These are phyloP conservation scores for Gossypium longicalyx DNA, from an alignment of 345 rosid genomes.

Conservation along the genomic window DNA sequence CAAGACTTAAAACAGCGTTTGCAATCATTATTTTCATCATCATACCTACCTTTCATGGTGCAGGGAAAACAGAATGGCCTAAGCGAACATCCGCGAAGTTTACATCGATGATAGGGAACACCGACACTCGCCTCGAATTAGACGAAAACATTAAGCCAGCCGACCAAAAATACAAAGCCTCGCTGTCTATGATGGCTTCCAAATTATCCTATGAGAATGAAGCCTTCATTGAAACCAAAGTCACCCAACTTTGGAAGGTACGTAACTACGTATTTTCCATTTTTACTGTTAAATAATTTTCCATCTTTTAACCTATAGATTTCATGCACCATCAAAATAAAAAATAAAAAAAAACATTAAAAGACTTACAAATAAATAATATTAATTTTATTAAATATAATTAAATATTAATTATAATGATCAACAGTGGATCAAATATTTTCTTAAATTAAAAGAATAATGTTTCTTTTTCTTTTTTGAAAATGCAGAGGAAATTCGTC, in stretches of 20 bases:
- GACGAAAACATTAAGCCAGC: constrained; percentile 26
- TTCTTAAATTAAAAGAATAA: not conserved
- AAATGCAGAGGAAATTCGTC: constrained; percentile 48
- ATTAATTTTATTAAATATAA: too few species aligned
- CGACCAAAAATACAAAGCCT: constrained; percentile 32
- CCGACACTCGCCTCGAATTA: constrained; percentile 41
- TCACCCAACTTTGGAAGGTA: constrained; percentile 45
- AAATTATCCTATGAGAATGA: constrained; percentile 51
- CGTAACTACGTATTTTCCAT: too few species aligned
- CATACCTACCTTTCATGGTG: not conserved
- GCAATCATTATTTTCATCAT: too few species aligned
- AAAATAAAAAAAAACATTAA: too few species aligned
- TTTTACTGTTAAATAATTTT: too few species aligned
- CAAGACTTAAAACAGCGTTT: too few species aligned
- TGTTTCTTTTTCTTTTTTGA: not conserved
- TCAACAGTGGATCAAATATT: too few species aligned
- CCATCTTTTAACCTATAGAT: too few species aligned
- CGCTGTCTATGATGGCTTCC: constrained; percentile 52
- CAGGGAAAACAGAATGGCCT: constrained; percentile 43
- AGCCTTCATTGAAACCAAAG: constrained; percentile 30
- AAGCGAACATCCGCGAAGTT: constrained; percentile 33
- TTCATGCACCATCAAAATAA: too few species aligned
- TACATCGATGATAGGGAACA: constrained; percentile 32
- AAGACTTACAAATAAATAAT: too few species aligned
- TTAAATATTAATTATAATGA: too few species aligned